phyloP scores from a whole-genome alignment of 352 stramenopile species.

The Globisporangium spinosum region DNA sequence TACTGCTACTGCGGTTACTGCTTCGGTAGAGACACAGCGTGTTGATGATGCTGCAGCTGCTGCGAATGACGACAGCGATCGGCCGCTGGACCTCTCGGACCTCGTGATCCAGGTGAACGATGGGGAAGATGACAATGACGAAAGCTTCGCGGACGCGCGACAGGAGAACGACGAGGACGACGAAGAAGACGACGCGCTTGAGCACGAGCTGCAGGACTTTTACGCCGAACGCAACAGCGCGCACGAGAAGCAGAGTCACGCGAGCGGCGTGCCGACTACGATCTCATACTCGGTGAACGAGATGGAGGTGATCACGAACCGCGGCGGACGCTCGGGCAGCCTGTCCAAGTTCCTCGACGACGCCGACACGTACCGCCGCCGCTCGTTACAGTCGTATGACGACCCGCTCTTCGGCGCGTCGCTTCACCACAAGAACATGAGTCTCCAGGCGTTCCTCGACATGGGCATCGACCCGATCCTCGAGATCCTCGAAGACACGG shows the following conservation, averaged over 20 bases:
- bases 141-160: constrained; percentile 33
- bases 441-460: constrained; percentile 57
- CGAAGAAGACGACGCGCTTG: constrained; percentile 15
- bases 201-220: constrained; percentile 27
- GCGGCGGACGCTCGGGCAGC: constrained; percentile 57
- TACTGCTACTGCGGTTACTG: not conserved
- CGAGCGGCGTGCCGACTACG: constrained; percentile 36
- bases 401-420: constrained; percentile 42
- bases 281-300: constrained; percentile 81
- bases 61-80: constrained; percentile 5
- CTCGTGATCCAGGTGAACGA: constrained; percentile 24
- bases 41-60: not conserved
- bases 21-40: not conserved
- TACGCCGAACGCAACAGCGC: constrained; percentile 12
- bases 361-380: constrained; percentile 61
- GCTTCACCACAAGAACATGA: constrained; percentile 67
- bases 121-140: constrained; percentile 47
- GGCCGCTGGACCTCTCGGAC: constrained; percentile 19
- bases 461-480: constrained; percentile 86
- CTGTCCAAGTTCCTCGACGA: constrained; percentile 83
- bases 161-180: constrained; percentile 18
- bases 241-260: constrained; percentile 7
- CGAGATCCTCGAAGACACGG: constrained; percentile 81
- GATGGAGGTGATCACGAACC: constrained; percentile 82
- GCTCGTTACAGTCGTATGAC: constrained; percentile 75